Evolutionary conservation across 371 early-diverging fungal species (phyloP), one percentile per base, ranked within the genome.

Genomic region (Conidiobolus incongruus): DNA sequence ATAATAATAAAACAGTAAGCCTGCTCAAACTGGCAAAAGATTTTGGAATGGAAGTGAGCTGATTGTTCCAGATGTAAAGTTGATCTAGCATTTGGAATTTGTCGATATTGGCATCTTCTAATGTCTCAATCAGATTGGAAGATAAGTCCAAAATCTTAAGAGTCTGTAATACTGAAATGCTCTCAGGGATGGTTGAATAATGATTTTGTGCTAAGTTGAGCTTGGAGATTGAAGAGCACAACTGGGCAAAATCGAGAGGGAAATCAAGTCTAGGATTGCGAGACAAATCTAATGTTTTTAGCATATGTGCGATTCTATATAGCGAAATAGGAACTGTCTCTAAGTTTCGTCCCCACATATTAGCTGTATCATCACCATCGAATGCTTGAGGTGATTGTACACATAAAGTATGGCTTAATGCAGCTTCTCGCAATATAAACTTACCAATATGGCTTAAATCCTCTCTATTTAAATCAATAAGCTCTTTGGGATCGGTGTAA

Each of bases 401-500:
- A 5, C 13, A n/a, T 7, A 23, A 12, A 8, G 43, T 31, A 16
- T 7, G 2, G 2, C 37, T 12, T 15, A 29, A 30, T 32, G 16
- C 31, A 23, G 45, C 43, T n/a, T 75, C 77, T 17, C 71, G 63
- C 53, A 85, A 74, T 0, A 67, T 66, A 47, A 84, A 82, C 20
- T 79, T 72, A 50, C 72, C 70, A 15, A 85, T 47, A 39, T 84
- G 83, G 23, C 81, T 76, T 50, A 83, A 79, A 48, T 88, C 86
- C 44, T 86, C 87, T 44, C 84, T 63, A 3, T 75, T 77, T 7
- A 80, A 59, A 28, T 73, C 68, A 41, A 79, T 72, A 16, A 87
- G 60, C 41, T 67, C 72, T 53, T 86, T 84, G 31, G 69, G 60
- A 15, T 70, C 71, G 4, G 70, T 68, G 41, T 84, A 84, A 4